A percentile compares a stretch with the other conserved stretches of the same genome.
phyloP scores from a whole-genome alignment of 495 filamentous ascomycete genomes.

The Aspergillus hancockii region DNA sequence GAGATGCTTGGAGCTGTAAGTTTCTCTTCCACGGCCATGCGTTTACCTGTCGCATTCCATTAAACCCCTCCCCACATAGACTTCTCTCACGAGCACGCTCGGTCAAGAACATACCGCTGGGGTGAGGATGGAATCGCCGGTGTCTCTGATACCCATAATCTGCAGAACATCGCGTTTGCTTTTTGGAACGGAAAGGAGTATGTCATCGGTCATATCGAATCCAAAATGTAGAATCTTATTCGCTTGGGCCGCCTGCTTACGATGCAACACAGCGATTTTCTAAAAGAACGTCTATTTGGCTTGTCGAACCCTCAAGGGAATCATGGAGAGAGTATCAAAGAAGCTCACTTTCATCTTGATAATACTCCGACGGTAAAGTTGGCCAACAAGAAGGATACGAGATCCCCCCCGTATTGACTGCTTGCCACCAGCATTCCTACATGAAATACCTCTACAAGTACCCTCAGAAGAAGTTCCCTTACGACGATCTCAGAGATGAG shows the following conservation, averaged over 20 bases:
- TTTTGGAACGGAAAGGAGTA: slow-evolving; percentile 99
- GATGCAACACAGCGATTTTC: slow-evolving; percentile 63
- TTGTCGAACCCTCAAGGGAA: slow-evolving; percentile 95
- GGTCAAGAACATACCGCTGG: slow-evolving; percentile 87
- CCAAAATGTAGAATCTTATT: background rate
- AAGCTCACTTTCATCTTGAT: slow-evolving; percentile 93
- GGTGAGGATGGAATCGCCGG: slow-evolving; percentile 97
- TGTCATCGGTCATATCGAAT: slow-evolving; percentile 28
- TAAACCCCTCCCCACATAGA: slow-evolving; percentile 52
- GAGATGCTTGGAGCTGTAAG: slow-evolving; percentile 95
- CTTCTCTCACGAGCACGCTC: slow-evolving; percentile 89
- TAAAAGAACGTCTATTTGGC: slow-evolving; percentile 94
- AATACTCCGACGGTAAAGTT: slow-evolving; percentile 69
- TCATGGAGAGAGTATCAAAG: slow-evolving; percentile 95
- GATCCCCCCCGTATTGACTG: slow-evolving; percentile 7
- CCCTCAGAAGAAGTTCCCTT: slow-evolving; percentile 87
- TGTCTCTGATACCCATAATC: slow-evolving; percentile 86
- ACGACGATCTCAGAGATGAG: slow-evolving; percentile 79
- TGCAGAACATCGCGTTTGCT: slow-evolving; percentile 89
- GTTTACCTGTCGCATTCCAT: background rate
- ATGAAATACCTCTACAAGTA: slow-evolving; percentile 99
- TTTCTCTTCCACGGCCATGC: slow-evolving; percentile 22
- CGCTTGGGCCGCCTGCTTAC: slow-evolving; percentile 5
- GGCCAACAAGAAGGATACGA: too few species aligned
- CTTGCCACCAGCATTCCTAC: slow-evolving; percentile 79